These are phyloP conservation scores for Parascedosporium putredinis DNA, from an alignment of 2,329 filamentous ascomycete species.

Conservation along the genomic window DNA sequence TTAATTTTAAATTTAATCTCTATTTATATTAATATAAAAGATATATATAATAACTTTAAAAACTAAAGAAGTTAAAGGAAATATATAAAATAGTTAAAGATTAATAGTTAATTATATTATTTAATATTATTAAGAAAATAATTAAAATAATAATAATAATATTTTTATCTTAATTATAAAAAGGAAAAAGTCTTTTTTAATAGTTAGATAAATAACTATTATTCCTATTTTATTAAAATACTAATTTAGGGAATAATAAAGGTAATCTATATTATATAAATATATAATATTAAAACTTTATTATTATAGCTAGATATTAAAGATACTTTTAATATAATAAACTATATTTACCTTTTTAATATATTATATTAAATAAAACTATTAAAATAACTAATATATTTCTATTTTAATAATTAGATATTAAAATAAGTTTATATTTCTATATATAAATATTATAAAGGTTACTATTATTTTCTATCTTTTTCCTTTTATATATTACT, in stretches of 20 bases:
- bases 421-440: neutral
- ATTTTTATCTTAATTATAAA: no score
- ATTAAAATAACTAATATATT: neutral
- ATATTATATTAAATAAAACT: neutral
- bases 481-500: neutral
- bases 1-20: neutral
- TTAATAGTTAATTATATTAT: neutral
- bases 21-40: neutral
- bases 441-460: conserved; percentile 1
- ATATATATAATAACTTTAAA: neutral
- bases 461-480: neutral
- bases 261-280: no score
- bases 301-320: neutral
- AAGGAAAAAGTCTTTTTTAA: no score
- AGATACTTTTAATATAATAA: neutral
- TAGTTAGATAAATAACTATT: no score
- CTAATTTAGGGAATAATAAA: no score
- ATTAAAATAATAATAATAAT: no score
- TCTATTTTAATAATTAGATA: neutral
- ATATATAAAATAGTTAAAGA: neutral
- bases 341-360: neutral
- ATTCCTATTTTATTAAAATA: no score
- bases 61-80: no score
- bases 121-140: no score
- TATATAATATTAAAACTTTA: neutral